These are phyloP conservation scores for Selaginella moellendorffii DNA, from an alignment of 75 land plant genomes.

Conservation along the genomic window DNA sequence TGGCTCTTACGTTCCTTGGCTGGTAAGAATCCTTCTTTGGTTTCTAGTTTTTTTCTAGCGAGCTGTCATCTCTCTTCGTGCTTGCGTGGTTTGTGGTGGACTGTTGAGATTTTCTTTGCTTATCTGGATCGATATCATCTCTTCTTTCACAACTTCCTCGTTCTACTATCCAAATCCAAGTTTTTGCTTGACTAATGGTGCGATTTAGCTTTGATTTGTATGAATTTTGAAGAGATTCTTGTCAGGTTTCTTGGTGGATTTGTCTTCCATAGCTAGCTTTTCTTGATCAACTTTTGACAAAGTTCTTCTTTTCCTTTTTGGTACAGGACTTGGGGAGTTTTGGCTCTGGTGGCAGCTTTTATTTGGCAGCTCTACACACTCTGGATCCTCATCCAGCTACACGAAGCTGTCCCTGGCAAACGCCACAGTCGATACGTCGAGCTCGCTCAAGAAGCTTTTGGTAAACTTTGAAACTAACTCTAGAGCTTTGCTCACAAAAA, in stretches of 20 bases:
- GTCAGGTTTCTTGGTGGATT: neutral
- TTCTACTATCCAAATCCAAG: neutral
- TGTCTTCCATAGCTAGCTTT: neutral
- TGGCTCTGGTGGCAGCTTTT: neutral
- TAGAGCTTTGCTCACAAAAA: neutral
- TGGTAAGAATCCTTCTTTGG: conserved; percentile 32
- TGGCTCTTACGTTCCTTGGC: conserved; percentile 38
- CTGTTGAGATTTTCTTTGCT: too few species aligned
- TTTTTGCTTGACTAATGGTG: neutral
- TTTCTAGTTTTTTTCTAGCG: too few species aligned
- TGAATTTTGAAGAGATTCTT: neutral
- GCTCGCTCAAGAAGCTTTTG: conserved; percentile 1
- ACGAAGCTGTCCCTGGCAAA: conserved; percentile 6
- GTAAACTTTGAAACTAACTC: neutral
- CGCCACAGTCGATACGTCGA: conserved; percentile 7
- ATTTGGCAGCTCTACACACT: conserved; percentile 3
- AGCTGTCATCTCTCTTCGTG: too few species aligned
- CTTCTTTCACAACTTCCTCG: too few species aligned
- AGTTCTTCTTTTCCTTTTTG: neutral
- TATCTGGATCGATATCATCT: too few species aligned
- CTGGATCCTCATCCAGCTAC: conserved; percentile 4
- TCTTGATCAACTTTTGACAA: neutral
- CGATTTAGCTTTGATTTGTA: neutral
- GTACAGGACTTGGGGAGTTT: conserved; percentile 8
- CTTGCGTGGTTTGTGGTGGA: too few species aligned